phyloP scores from a whole-genome alignment of 2,329 filamentous ascomycete genomes.

The Arthroderma sp. region DNA sequence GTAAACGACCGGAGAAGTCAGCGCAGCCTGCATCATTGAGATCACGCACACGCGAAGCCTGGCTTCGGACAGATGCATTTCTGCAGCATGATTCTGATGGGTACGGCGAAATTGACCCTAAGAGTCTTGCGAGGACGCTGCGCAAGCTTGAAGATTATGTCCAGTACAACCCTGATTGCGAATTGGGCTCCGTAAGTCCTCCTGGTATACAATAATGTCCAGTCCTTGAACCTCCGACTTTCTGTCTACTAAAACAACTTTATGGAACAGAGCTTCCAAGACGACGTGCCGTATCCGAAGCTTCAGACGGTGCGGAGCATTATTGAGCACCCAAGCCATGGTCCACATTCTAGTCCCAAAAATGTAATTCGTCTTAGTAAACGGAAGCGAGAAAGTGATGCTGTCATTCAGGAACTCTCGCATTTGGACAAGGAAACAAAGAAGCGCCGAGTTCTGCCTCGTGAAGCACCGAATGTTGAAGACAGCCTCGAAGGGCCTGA shows the following conservation, averaged over 20 bases:
- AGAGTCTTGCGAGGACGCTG: not conserved
- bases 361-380: not conserved
- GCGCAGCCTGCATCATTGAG: not conserved
- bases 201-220: not conserved
- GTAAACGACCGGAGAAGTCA: not conserved
- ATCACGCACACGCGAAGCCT: not conserved
- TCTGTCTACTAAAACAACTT: not conserved
- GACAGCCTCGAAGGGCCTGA: not conserved
- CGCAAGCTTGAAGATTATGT: not conserved
- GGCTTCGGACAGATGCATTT: not conserved
- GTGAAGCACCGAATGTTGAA: not conserved
- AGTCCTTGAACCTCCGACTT: not conserved
- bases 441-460: not conserved
- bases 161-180: not conserved
- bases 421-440: not conserved
- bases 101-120: not conserved
- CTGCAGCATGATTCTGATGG: not conserved
- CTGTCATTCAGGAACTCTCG: not conserved
- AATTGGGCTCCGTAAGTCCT: not conserved
- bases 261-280: not conserved
- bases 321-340: too few relatives aligned
- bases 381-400: not conserved
- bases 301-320: too few relatives aligned
- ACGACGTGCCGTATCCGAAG: too few relatives aligned
- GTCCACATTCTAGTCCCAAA: too few relatives aligned